phyloP scores from a whole-genome alignment of 768 basidiomycete species.

The Suillus ampliporus region DNA sequence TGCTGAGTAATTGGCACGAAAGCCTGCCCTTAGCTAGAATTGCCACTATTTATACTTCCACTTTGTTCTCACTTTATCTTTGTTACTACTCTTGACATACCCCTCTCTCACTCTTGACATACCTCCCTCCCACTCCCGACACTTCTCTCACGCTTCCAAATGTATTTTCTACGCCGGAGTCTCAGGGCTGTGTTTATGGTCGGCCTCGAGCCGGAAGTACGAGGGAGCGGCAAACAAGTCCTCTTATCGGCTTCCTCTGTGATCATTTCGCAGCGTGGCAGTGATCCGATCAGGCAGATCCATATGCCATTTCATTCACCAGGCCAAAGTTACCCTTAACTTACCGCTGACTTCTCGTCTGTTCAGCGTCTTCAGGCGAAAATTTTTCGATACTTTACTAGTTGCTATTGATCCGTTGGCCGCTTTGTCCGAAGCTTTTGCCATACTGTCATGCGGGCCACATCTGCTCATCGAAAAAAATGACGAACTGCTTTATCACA shows the following conservation, averaged over 20 bases:
- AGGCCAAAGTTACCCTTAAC: background rate
- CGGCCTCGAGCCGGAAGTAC: constrained; percentile 15
- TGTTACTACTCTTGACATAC: background rate
- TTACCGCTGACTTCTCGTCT: background rate
- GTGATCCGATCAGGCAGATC: constrained; percentile 15
- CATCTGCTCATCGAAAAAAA: background rate
- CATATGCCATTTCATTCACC: constrained; percentile 6
- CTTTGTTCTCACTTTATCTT: background rate
- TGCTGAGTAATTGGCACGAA: background rate
- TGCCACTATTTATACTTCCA: background rate
- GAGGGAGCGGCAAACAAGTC: constrained; percentile 7
- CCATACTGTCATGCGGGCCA: background rate
- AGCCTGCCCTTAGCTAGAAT: constrained; percentile 7
- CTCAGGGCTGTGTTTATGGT: background rate
- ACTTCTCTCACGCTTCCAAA: constrained; percentile 4
- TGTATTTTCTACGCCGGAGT: too few species aligned
- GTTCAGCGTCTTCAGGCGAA: background rate
- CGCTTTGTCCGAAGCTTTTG: constrained; percentile 2
- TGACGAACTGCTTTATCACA: constrained; percentile 1
- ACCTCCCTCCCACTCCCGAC: background rate
- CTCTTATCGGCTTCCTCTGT: constrained; percentile 17
- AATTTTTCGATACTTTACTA: background rate
- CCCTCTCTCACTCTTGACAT: background rate
- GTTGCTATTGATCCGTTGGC: background rate
- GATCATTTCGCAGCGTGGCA: constrained; percentile 13